phyloP scores from a whole-genome alignment of 805 yeast genomes.

The Suhomyces vadensis region DNA sequence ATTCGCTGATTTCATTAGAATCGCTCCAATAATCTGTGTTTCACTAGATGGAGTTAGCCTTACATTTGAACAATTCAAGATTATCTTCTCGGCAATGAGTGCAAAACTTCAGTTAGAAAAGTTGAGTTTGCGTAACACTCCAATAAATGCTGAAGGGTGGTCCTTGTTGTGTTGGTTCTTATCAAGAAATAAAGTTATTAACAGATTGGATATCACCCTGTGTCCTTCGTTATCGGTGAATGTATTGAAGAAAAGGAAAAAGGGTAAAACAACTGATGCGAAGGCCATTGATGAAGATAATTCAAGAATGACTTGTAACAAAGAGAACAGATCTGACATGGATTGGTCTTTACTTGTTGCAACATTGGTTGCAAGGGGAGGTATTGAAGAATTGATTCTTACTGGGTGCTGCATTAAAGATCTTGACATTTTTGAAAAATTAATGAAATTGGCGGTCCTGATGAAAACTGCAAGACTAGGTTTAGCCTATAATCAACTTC shows the following conservation, averaged over 20 bases:
- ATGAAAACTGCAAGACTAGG: slow-evolving; percentile 65
- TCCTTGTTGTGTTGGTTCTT: slow-evolving; percentile 72
- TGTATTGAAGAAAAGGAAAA: slow-evolving; percentile 40
- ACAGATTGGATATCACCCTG: slow-evolving; percentile 71
- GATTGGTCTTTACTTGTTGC: slow-evolving; percentile 81
- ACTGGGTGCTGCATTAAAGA: slow-evolving; percentile 73
- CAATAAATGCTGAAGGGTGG: slow-evolving; percentile 77
- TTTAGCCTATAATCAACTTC: slow-evolving; percentile 70
- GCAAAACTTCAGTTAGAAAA: slow-evolving; percentile 68
- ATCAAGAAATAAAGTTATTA: slow-evolving; percentile 57
- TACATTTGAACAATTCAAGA: slow-evolving; percentile 72
- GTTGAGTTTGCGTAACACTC: slow-evolving; percentile 75
- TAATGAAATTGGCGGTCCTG: slow-evolving; percentile 57
- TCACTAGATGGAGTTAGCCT: slow-evolving; percentile 78
- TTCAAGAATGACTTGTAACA: slow-evolving; percentile 47
- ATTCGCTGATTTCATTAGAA: slow-evolving; percentile 82
- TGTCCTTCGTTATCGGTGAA: slow-evolving; percentile 51
- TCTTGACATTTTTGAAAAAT: slow-evolving; percentile 51
- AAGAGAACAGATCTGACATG: slow-evolving; percentile 65
- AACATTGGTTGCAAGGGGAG: slow-evolving; percentile 66
- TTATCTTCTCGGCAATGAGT: slow-evolving; percentile 68
- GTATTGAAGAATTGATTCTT: slow-evolving; percentile 74
- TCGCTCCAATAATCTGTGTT: slow-evolving; percentile 77
- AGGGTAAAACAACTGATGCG: slow-evolving; percentile 14
- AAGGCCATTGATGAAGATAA: slow-evolving; percentile 30